Conservation (phyloP, 2,329 filamentous ascomycete genomes). For the Blumeria hordei region DNA sequence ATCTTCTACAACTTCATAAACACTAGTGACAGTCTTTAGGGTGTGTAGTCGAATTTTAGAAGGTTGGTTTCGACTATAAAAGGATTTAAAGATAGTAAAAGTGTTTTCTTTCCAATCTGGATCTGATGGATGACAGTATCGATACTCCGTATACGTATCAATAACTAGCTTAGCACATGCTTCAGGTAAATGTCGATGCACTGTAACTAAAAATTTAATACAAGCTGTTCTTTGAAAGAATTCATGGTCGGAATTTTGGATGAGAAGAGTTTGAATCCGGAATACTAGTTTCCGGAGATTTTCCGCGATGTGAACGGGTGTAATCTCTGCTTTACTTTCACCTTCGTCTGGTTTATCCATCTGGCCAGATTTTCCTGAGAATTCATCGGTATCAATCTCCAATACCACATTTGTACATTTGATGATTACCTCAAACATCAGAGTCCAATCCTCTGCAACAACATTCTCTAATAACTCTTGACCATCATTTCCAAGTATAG, state of each 20-base stretch:
- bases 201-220: conserved; percentile 38
- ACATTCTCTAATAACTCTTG: conserved; percentile 30
- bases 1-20: conserved; percentile 22
- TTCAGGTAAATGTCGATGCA: conserved; percentile 38
- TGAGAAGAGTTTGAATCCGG: conserved; percentile 15
- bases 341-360: conserved; percentile 8
- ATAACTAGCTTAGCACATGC: conserved; percentile 38
- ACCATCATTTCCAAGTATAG: conserved; percentile 24
- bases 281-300: conserved; percentile 12
- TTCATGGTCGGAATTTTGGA: conserved; percentile 19
- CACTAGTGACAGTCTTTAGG: conserved; percentile 29
- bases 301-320: conserved; percentile 10
- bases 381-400: conserved; percentile 11
- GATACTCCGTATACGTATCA: conserved; percentile 41
- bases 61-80: conserved; percentile 34
- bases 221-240: conserved; percentile 41
- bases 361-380: conserved; percentile 6
- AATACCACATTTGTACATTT: conserved; percentile 21
- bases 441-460: conserved; percentile 40
- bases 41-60: conserved; percentile 37
- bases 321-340: conserved; percentile 6
- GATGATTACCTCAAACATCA: conserved; percentile 32
- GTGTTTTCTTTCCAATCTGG: conserved; percentile 42
- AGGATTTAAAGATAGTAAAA: conserved; percentile 30
- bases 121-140: conserved; percentile 49